These are phyloP conservation scores for Onygena corvina DNA, from an alignment of 2,329 filamentous ascomycete genomes.

Conservation along the genomic window DNA sequence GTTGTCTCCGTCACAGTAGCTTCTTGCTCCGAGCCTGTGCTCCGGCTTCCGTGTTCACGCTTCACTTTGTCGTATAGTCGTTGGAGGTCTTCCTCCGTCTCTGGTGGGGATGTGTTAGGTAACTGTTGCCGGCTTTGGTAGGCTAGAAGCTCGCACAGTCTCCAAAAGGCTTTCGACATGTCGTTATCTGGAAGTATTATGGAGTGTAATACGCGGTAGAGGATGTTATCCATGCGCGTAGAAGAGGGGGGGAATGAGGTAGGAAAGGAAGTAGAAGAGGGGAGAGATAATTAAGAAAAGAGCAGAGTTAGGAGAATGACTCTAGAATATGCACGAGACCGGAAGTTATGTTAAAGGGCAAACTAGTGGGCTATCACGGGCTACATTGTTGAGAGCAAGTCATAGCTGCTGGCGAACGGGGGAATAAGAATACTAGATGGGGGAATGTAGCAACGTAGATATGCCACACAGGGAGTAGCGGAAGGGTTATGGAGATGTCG, in stretches of 20 bases:
- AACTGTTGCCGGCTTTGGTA: slow-evolving; percentile 7
- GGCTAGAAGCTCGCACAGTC: slow-evolving; percentile 11
- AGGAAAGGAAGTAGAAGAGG: background rate
- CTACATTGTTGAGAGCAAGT: background rate
- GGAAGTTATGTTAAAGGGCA: background rate
- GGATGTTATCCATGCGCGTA: slow-evolving; percentile 4
- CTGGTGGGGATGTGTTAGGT: background rate
- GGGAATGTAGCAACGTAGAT: background rate
- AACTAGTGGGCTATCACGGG: background rate
- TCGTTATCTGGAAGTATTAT: slow-evolving; percentile 2
- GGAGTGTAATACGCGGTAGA: slow-evolving; percentile 11
- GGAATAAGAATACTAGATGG: background rate
- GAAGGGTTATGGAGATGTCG: too few species aligned
- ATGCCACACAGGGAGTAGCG: background rate
- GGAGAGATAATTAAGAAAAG: too few species aligned
- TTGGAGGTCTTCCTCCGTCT: background rate
- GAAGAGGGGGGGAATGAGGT: background rate
- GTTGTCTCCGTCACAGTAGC: slow-evolving; percentile 43
- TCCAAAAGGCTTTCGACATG: slow-evolving; percentile 11
- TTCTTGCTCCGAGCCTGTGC: slow-evolving; percentile 51
- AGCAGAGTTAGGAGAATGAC: background rate
- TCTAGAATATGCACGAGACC: background rate
- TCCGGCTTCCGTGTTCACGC: slow-evolving; percentile 43
- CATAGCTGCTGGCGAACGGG: background rate
- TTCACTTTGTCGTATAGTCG: background rate